Evolutionary conservation across 1,139 yeast genomes (phyloP), one percentile per base, ranked within the genome.

Genomic region (Geotrichum klebahnii): DNA sequence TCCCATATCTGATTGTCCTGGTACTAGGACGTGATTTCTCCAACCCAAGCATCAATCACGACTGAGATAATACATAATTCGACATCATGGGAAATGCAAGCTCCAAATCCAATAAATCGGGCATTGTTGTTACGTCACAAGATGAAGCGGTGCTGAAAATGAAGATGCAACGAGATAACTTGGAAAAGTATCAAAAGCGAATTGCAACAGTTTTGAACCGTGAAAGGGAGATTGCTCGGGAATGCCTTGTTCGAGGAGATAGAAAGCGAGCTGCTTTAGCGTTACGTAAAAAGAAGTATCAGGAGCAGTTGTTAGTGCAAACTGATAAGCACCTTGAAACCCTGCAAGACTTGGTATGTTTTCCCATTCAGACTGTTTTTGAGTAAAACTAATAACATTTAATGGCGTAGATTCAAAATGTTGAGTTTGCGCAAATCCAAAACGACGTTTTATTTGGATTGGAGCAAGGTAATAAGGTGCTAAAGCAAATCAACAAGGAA

Each of bases 351-450:
- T 61, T 65, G 35, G 54, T 51, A 44, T 24, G 48, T 31, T n/a
- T 31, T 33, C 22, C 12, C 14, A 16, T 17, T 26, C 23, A 33
- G 12, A 6, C 8, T 33, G 9, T 9, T 26, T 10, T 23, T 29
- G 10, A 10, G 19, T 41, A 24, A 48, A 22, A 14, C 31, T 10
- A 20, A 12, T 28, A 24, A n/a, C n/a, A 4, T n/a, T n/a, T n/a
- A n/a, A n/a, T 28, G 8, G n/a, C 29, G 5, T 36, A 51, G 54
- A 68, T 72, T 1, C 56, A 61, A 35, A 62, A 85, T 29, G 84
- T 92, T 38, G 97, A 92, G 68, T 89, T 86, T 69, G 92, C 95
- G 60, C 69, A 86, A 55, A 83, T 92, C 34, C 97, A 90, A 64
- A 81, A 82, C 58, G 96, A 88, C 61, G 90, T 92, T 46, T 59